Percentiles rank a stretch among this genome's conserved stretches.
These are phyloP conservation scores for Pythium rishiriense DNA, from an alignment of 352 stramenopile genomes.

Conservation along the genomic window DNA sequence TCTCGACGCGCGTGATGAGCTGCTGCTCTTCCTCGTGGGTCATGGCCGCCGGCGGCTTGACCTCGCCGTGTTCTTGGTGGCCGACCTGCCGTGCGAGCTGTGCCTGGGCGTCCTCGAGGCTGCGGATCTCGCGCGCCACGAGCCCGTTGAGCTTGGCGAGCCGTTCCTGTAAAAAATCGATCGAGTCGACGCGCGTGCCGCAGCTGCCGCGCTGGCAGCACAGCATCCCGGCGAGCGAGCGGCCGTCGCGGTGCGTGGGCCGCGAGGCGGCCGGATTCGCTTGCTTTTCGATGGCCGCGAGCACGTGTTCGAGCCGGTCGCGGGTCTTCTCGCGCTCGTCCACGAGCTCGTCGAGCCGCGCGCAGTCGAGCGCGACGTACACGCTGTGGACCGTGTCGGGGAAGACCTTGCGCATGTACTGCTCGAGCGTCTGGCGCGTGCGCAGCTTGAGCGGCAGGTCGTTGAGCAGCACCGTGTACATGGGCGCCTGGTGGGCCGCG, in stretches of 20 bases:
- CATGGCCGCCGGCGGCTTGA: slow-evolving; percentile 17
- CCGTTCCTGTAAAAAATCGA: slow-evolving; percentile 61
- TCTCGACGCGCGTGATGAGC: slow-evolving; percentile 2
- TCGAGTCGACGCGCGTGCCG: slow-evolving; percentile 49
- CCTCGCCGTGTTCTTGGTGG: slow-evolving; percentile 24
- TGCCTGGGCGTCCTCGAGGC: slow-evolving; percentile 57
- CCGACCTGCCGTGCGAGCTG: slow-evolving; percentile 49
- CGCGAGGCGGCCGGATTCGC: slow-evolving; percentile 28
- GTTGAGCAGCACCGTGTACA: slow-evolving; percentile 78
- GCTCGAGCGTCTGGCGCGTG: slow-evolving; percentile 57
- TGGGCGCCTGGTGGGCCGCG: slow-evolving; percentile 45
- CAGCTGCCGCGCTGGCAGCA: slow-evolving; percentile 40
- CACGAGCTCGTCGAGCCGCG: slow-evolving; percentile 52
- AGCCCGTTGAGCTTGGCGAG: slow-evolving; percentile 58
- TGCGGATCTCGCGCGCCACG: slow-evolving; percentile 58
- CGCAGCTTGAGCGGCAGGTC: slow-evolving; percentile 64
- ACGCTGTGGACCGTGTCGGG: slow-evolving; percentile 57
- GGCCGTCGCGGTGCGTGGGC: slow-evolving; percentile 46
- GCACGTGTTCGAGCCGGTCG: slow-evolving; percentile 49
- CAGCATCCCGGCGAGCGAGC: slow-evolving; percentile 45
- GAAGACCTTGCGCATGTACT: slow-evolving; percentile 77
- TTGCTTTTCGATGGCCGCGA: slow-evolving; percentile 48
- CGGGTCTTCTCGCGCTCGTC: slow-evolving; percentile 49
- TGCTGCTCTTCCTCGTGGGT: slow-evolving; percentile 18
- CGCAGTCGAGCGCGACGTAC: slow-evolving; percentile 73